These are phyloP conservation scores for Fraxinus nigra DNA, from an alignment of 305 asterid genomes.

Conservation along the genomic window DNA sequence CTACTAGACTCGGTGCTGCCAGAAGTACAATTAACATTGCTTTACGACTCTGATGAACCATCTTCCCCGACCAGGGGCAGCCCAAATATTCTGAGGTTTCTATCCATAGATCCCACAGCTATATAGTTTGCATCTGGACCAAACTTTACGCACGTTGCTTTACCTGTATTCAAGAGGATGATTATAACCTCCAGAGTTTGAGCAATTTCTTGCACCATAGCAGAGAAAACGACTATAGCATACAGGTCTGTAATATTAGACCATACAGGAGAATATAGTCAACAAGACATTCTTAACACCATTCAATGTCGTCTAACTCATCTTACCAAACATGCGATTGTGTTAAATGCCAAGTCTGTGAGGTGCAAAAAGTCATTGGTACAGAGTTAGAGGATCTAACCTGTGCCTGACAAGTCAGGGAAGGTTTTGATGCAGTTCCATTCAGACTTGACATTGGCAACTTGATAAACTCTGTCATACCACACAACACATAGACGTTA, in stretches of 20 bases:
- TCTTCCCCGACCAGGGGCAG: conserved; percentile 68
- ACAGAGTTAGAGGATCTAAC: conserved; percentile 32
- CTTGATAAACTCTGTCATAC: conserved; percentile 74
- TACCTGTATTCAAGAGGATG: conserved; percentile 49
- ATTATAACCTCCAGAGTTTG: neutral
- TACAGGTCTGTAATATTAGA: neutral
- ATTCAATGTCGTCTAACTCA: neutral
- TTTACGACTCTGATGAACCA: conserved; percentile 51
- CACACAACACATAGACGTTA: neutral
- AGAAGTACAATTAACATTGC: conserved; percentile 2
- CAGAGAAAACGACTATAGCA: neutral
- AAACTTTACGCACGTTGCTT: conserved; percentile 67
- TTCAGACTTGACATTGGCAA: conserved; percentile 80
- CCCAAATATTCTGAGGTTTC: conserved; percentile 88
- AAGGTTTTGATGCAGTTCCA: conserved; percentile 89
- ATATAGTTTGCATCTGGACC: conserved; percentile 85
- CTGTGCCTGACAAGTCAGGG: conserved; percentile 98
- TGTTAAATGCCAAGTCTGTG: neutral
- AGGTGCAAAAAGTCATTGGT: neutral
- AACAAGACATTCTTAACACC: neutral
- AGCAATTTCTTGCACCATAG: neutral
- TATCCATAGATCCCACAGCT: conserved; percentile 95
- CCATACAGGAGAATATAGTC: neutral
- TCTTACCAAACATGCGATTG: neutral
- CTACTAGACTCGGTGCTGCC: neutral